A percentile compares a stretch with the other conserved stretches of the same genome.
Evolutionary conservation across 2,329 filamentous ascomycete species (phyloP).

Genomic region (Xylaria sp.): DNA sequence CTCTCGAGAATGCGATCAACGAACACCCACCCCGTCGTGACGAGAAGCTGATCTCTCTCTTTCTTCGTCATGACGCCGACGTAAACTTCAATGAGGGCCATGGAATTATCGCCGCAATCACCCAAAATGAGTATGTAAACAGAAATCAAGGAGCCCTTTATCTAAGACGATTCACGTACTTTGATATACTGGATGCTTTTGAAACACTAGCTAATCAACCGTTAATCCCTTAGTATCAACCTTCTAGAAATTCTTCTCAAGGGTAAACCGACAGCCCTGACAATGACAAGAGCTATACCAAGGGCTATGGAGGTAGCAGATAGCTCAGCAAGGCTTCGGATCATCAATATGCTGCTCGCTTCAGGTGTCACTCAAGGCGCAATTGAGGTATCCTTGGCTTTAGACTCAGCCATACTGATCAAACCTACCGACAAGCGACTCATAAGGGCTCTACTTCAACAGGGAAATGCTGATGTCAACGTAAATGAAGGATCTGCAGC

Average conservation of each 20-base stretch:
- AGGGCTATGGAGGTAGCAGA: constrained; percentile 61
- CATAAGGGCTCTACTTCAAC: constrained; percentile 60
- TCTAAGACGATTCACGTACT: background rate
- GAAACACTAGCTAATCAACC: constrained; percentile 1
- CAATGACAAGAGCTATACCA: constrained; percentile 60
- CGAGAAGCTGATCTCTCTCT: constrained; percentile 62
- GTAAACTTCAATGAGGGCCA: constrained; percentile 65
- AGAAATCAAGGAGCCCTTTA: background rate
- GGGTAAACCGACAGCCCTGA: constrained; percentile 59
- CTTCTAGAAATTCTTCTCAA: constrained; percentile 59
- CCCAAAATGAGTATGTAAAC: constrained; percentile 55
- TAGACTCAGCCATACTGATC: constrained; percentile 57
- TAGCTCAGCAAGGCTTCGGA: constrained; percentile 56
- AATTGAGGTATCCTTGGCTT: constrained; percentile 56
- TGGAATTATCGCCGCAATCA: constrained; percentile 61
- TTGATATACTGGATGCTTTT: background rate
- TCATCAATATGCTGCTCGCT: constrained; percentile 59
- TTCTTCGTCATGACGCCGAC: constrained; percentile 64
- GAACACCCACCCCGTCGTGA: constrained; percentile 61
- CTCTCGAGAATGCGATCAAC: constrained; percentile 64
- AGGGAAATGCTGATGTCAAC: constrained; percentile 66
- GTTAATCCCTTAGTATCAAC: constrained; percentile 41
- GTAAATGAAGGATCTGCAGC: constrained; percentile 58
- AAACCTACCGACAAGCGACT: constrained; percentile 63
- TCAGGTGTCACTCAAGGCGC: constrained; percentile 58